Evolutionary conservation across 108 stramenopile species (phyloP), one percentile per base, ranked within the genome.

Genomic region (Pseudonitzschia multiseries): DNA sequence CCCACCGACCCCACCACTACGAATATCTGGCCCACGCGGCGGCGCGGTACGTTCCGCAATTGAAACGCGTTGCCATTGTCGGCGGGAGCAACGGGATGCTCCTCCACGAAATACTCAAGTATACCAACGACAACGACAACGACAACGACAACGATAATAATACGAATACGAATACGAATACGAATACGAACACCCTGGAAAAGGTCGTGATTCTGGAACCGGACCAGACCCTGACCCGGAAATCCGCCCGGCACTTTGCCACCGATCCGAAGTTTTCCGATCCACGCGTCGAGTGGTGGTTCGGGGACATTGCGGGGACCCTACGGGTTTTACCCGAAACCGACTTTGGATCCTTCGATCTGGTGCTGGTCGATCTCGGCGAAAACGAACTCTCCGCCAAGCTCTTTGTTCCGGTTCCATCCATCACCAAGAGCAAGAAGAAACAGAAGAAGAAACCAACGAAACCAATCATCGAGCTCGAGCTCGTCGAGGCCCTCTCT

Each of bases 341-440:
- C 27, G 92, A 90, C 74, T 91, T 87, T 67, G 89, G 88, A 9
- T 85, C 87, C 36, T 95, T 95, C 73, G 93, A 95, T 78, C 61
- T 95, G 72, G 89, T 95, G 21, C 79, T 95, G 74, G 86, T 95
- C 21, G 90, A 94, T 67, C 10, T 51, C 4, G 4, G 4, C 4
- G 36, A 36, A 2, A 2, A 6, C 36, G 36, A 5, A 2, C 76
- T 94, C 22, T 84, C 82, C 36, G 36, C 36, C 4, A 36, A 36
- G 6, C 2, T 36, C 4, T 2, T 36, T 2, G 6, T 36, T 36
- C n/a, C n/a, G n/a, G n/a, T n/a, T n/a, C n/a, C n/a, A n/a, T n/a
- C n/a, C n/a, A n/a, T n/a, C n/a, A n/a, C n/a, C n/a, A n/a, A n/a
- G n/a, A n/a, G n/a, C n/a, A n/a, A n/a, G n/a, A n/a, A n/a, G n/a